A percentile compares a stretch with the other conserved stretches of the same genome.
Conservation (phyloP, 2,329 filamentous ascomycete species). For the Fusarium dimerum region DNA sequence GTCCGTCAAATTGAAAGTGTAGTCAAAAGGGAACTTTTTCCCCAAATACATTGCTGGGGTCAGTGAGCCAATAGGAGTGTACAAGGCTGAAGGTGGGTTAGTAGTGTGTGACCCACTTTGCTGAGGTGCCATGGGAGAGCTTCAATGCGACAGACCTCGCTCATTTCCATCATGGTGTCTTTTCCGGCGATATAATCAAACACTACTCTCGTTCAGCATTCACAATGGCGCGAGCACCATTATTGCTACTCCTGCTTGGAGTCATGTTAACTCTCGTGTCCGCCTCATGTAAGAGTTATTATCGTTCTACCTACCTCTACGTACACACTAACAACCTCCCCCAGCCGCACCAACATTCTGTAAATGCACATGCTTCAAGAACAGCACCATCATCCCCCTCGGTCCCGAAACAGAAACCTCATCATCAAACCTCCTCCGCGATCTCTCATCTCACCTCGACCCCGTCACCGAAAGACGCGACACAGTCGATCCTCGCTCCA, state of each 20-base stretch:
- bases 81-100: slow-evolving; percentile 22
- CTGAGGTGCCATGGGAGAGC: slow-evolving; percentile 17
- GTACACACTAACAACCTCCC: slow-evolving; percentile 24
- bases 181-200: no score
- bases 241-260: slow-evolving; percentile 39
- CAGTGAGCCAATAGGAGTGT: slow-evolving; percentile 26
- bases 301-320: neutral
- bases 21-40: slow-evolving; percentile 31
- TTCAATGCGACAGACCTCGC: slow-evolving; percentile 20
- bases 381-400: slow-evolving; percentile 67
- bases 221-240: slow-evolving; percentile 43
- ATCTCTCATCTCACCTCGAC: slow-evolving; percentile 20
- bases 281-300: slow-evolving; percentile 43
- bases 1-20: neutral
- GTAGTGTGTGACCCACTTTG: slow-evolving; percentile 10
- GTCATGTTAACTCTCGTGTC: slow-evolving; percentile 36
- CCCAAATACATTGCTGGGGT: slow-evolving; percentile 7
- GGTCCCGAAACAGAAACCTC: slow-evolving; percentile 43
- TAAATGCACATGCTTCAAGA: slow-evolving; percentile 71
- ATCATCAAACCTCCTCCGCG: slow-evolving; percentile 25
- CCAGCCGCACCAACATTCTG: slow-evolving; percentile 64
- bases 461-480: slow-evolving; percentile 18
- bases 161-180: no score
- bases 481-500: slow-evolving; percentile 30
- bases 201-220: slow-evolving; percentile 6